Evolutionary conservation across 169 alveolate species (phyloP).

Genomic region (Plasmodium blacklocki): DNA sequence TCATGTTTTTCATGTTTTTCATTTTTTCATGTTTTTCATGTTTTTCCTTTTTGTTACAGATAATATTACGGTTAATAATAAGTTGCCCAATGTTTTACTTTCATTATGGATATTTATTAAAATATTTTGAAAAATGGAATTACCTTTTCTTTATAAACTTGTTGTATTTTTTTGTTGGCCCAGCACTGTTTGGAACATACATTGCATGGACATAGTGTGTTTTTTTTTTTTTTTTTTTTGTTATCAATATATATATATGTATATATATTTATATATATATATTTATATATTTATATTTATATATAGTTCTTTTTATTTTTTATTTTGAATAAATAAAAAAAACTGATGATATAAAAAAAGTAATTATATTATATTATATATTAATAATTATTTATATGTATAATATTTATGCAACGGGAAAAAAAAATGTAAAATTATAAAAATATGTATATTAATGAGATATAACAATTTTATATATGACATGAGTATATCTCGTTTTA

Average conservation of each 20-base stretch:
- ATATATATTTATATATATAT: conserved; percentile 1
- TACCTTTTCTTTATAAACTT: conserved; percentile 37
- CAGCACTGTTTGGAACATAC: conserved; percentile 72
- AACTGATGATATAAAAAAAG: no score
- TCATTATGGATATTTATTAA: conserved; percentile 68
- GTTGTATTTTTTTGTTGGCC: conserved; percentile 66
- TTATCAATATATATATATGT: background rate
- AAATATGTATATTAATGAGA: no score
- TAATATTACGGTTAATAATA: conserved; percentile 39
- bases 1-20: no score
- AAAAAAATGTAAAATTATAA: no score
- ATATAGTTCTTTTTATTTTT: background rate
- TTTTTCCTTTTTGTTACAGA: conserved; percentile 37
- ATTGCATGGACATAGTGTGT: conserved; percentile 69
- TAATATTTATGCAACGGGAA: no score
- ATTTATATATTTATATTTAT: background rate
- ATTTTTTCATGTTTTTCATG: background rate
- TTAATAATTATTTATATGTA: no score
- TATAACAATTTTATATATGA: no score
- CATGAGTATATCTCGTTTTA: no score
- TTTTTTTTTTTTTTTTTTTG: no score
- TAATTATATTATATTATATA: no score
- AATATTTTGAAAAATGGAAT: conserved; percentile 69
- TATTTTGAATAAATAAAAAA: no score
- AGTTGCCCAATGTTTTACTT: conserved; percentile 54